Percentiles rank a stretch among this genome's conserved stretches.
Conservation (phyloP, 805 yeast species). For the Kuraishia cidri region DNA sequence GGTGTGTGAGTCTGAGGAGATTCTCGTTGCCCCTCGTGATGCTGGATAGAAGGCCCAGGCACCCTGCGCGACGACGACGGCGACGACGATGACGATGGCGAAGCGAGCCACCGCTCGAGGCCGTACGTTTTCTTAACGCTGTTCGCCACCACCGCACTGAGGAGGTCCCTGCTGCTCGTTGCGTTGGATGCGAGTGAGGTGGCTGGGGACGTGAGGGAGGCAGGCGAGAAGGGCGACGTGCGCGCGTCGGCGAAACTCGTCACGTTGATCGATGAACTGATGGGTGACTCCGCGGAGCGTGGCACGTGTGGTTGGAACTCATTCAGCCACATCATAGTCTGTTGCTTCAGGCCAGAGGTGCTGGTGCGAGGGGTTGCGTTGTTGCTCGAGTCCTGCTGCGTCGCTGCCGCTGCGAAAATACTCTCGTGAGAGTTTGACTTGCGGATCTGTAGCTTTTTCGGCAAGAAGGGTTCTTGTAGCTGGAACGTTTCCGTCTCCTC, state of each 20-base stretch:
- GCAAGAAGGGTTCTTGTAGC: no score
- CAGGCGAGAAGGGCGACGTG: neutral
- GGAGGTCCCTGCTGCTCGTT: slow-evolving; percentile 1
- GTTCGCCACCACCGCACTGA: slow-evolving; percentile 1
- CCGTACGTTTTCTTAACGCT: neutral
- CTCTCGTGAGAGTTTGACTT: slow-evolving; percentile 21
- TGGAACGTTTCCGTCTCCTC: no score
- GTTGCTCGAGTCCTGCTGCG: no score
- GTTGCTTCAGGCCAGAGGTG: neutral
- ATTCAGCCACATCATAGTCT: slow-evolving; percentile 6
- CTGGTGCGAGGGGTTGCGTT: neutral
- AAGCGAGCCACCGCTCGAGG: no score
- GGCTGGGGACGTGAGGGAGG: neutral
- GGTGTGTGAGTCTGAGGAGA: no score
- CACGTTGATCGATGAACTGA: neutral
- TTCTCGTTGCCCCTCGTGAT: no score
- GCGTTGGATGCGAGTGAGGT: neutral
- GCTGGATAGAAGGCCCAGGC: no score
- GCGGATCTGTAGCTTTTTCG: no score
- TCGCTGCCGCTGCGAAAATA: slow-evolving; percentile 15
- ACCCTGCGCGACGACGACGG: no score
- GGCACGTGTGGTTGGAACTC: slow-evolving; percentile 4
- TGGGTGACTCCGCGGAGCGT: neutral
- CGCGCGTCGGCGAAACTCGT: neutral
- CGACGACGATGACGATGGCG: no score